Evolutionary conservation across 352 stramenopile species (phyloP), one percentile per base, ranked within the genome.

Genomic region (Phytophthora colocasiae): DNA sequence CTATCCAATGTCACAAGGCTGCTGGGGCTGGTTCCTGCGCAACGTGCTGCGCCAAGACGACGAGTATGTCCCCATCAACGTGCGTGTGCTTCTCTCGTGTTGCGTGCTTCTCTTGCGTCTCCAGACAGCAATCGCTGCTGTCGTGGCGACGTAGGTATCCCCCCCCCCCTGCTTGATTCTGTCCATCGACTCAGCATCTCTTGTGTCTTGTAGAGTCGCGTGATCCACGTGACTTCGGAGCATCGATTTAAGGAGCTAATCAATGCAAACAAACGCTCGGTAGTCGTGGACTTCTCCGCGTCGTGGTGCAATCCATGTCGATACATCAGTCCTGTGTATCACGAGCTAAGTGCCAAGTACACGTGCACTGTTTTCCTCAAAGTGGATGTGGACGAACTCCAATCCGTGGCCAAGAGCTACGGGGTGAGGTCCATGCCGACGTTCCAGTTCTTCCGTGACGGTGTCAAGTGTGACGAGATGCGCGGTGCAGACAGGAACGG

Each of bases 401-500:
- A 87, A 63, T 56, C 80, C 6, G 34, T 74, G 41, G 56, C 58
- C 10, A 49, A 70, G 29, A 68, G 57, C 15, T 93, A 82, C 68
- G 89, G 85, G 29, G 91, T 98, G 70, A 77, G 65, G 15, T 85
- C 90, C 41, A 98, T 98, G 92, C 96, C 96, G 9, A 98, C 96
- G n/a, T 98, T 98, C 75, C 91, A 98, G 60, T 95, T 98, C 66
- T 98, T 90, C 71, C 95, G 96, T 65, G 88, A 83, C 51, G 91
- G 91, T 45, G 76, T 66, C 36, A 97, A 95, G 73, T 89, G 94
- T 29, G 89, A 97, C 55, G 89, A 98, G 66, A 65, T 98, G 47
- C 79, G 81, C 9, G 93, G 93, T 9, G 93, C 93, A 8, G 81
- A 97, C 64, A 82, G 80, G 48, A 83, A 69, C 26, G 67, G 40